These are phyloP conservation scores for Phytopythium helicoides DNA, from an alignment of 352 stramenopile genomes.

Conservation along the genomic window DNA sequence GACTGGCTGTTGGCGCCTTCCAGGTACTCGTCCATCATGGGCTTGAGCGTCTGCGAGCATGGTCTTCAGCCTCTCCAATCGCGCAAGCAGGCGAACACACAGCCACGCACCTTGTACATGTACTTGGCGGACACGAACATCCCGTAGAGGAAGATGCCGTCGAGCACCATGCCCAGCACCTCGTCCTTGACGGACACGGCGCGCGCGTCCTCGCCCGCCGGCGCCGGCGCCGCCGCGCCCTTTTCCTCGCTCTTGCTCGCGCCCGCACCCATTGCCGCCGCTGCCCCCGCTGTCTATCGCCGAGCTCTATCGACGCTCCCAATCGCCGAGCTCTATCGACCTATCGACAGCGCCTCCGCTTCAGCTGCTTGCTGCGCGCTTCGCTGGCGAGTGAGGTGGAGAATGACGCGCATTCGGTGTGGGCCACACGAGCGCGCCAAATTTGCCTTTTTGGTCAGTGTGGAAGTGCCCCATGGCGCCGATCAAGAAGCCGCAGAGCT, in stretches of 20 bases:
- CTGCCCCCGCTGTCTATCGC: too few species aligned
- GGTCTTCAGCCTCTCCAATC: background rate
- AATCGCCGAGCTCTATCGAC: too few species aligned
- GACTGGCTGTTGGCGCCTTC: slow-evolving; percentile 56
- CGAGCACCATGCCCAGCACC: slow-evolving; percentile 68
- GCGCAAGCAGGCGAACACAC: background rate
- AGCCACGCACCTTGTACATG: slow-evolving; percentile 63
- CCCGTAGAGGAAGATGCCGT: slow-evolving; percentile 79
- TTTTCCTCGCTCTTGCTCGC: slow-evolving; percentile 49
- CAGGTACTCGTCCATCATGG: slow-evolving; percentile 81
- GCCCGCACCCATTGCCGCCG: slow-evolving; percentile 55
- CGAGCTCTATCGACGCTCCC: too few species aligned
- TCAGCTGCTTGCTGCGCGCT: too few species aligned
- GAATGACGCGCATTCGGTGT: too few species aligned
- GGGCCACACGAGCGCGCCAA: too few species aligned
- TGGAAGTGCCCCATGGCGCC: slow-evolving; percentile 41
- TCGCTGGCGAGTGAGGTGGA: too few species aligned
- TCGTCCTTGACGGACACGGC: slow-evolving; percentile 51
- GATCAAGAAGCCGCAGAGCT: slow-evolving; percentile 85
- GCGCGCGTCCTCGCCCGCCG: slow-evolving; percentile 7
- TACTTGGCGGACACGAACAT: slow-evolving; percentile 84
- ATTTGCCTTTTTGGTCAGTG: background rate
- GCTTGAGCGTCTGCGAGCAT: slow-evolving; percentile 57
- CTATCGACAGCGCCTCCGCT: too few species aligned
- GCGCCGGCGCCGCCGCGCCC: background rate